These are phyloP conservation scores for Alternaria metachromatica DNA, from an alignment of 2,329 filamentous ascomycete genomes.

Conservation along the genomic window DNA sequence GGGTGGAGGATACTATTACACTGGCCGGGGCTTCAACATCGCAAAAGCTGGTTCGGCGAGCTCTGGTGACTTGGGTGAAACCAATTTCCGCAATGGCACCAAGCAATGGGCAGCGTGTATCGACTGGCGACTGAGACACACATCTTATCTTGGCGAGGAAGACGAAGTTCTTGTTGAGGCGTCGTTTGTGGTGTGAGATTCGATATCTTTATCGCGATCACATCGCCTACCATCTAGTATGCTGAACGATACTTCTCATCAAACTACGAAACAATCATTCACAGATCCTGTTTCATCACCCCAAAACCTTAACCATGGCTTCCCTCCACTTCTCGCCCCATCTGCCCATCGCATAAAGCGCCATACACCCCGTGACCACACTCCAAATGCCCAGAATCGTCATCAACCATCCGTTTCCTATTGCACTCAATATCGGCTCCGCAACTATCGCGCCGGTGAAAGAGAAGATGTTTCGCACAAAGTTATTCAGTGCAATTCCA, in stretches of 20 bases:
- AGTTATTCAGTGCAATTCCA: constrained; percentile 51
- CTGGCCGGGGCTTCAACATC: background rate
- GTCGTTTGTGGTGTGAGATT: background rate
- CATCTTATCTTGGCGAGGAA: background rate
- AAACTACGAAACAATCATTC: background rate
- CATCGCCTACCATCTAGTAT: background rate
- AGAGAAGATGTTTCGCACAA: constrained; percentile 47
- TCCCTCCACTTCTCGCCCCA: constrained; percentile 69
- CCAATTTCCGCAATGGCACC: background rate
- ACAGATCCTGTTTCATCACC: constrained; percentile 5
- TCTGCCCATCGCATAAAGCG: constrained; percentile 67
- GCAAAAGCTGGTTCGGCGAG: background rate
- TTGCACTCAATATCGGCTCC: constrained; percentile 42
- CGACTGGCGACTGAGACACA: background rate
- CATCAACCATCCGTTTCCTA: constrained; percentile 51
- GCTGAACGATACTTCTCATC: background rate
- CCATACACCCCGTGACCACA: constrained; percentile 54
- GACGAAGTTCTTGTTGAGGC: background rate
- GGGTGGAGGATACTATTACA: background rate
- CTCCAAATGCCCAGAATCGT: constrained; percentile 53
- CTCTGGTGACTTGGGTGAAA: background rate
- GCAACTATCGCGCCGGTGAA: constrained; percentile 48
- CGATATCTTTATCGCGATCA: background rate
- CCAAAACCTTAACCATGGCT: constrained; percentile 60
- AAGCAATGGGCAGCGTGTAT: background rate